A percentile compares a stretch with the other conserved stretches of the same genome.
These are phyloP conservation scores for Penicillium vulpinum DNA, from an alignment of 2,329 filamentous ascomycete species.

Conservation along the genomic window DNA sequence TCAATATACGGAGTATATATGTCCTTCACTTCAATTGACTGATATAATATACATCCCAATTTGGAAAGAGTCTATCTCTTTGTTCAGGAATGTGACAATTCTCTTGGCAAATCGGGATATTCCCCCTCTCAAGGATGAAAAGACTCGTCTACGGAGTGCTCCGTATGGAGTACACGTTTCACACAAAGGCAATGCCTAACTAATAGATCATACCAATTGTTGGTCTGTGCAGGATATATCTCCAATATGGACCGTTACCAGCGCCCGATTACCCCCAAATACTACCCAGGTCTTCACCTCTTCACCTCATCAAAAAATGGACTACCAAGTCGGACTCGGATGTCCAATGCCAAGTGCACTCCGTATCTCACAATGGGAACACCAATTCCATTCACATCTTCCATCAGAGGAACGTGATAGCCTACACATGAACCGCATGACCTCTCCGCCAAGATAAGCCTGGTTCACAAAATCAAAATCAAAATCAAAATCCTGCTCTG, in stretches of 20 bases:
- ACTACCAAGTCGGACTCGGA: not conserved
- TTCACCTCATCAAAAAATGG: not conserved
- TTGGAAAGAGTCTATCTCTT: not conserved
- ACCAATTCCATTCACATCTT: not conserved
- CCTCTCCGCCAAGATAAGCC: not conserved
- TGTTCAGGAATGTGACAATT: not conserved
- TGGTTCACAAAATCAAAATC: not conserved
- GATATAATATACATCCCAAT: not conserved
- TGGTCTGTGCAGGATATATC: not conserved
- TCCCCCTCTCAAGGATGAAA: not conserved
- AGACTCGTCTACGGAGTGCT: not conserved
- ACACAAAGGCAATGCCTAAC: not conserved
- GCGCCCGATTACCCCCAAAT: not conserved
- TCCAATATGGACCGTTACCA: not conserved
- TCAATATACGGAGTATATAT: not conserved
- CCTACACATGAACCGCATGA: not conserved
- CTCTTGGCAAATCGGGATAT: not conserved
- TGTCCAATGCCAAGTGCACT: conserved; percentile 4
- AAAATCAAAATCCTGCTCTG: not conserved
- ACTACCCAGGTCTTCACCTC: not conserved
- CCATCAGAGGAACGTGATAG: not conserved
- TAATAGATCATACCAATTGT: not conserved
- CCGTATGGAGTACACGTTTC: no score
- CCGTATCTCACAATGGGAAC: not conserved
- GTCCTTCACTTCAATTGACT: not conserved